Evolutionary conservation across 345 rosid species (phyloP).

Genomic region (Brassica rapa): DNA sequence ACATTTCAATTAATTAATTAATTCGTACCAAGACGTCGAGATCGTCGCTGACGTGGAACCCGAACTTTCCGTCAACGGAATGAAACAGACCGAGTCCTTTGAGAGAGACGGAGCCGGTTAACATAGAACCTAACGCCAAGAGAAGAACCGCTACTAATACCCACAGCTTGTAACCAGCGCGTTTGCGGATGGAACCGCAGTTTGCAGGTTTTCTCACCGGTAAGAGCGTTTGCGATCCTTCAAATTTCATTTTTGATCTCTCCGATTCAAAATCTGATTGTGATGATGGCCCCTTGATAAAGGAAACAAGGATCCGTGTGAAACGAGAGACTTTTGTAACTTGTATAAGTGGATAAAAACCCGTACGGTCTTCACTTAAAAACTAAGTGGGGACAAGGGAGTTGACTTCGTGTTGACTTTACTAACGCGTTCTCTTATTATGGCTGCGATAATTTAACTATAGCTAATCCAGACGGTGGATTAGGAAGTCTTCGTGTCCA

Average conservation of each 20-base stretch:
- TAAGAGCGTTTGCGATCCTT: constrained; percentile 40
- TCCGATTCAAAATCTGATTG: neutral
- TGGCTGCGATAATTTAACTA: neutral
- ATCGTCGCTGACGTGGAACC: constrained; percentile 51
- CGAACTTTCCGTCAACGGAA: constrained; percentile 38
- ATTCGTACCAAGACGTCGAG: constrained; percentile 64
- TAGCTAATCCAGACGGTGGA: constrained; percentile 30
- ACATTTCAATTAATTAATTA: too few relatives aligned
- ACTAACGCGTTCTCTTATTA: constrained; percentile 9
- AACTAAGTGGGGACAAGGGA: constrained; percentile 14
- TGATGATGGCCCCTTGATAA: constrained; percentile 20
- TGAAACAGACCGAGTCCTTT: constrained; percentile 60
- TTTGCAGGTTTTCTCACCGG: constrained; percentile 14
- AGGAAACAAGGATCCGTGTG: constrained; percentile 22
- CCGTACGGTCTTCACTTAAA: neutral
- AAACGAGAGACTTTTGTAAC: constrained; percentile 7
- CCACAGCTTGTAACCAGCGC: constrained; percentile 66
- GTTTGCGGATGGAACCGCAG: constrained; percentile 31
- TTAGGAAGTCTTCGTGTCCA: constrained; percentile 3
- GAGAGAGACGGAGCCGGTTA: constrained; percentile 80
- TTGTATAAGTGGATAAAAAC: constrained; percentile 7
- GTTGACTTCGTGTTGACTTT: constrained; percentile 36
- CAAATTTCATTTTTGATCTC: constrained; percentile 40
- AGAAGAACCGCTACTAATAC: constrained; percentile 62
- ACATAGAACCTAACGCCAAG: constrained; percentile 79